phyloP scores from a whole-genome alignment of 192 early-diverging fungal species.

The Mycoemilia scoparia region DNA sequence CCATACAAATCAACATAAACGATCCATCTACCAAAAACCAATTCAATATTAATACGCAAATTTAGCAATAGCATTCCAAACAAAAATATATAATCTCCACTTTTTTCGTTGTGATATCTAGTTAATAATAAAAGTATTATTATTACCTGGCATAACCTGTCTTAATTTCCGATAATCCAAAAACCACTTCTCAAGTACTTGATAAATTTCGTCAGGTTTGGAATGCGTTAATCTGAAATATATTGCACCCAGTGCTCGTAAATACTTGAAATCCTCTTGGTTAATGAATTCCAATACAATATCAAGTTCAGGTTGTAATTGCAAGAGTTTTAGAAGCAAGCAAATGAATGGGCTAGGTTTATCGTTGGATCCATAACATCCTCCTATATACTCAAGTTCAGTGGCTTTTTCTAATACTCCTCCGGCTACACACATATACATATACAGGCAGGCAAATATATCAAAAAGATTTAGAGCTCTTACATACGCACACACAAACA shows the following conservation, averaged over 20 bases:
- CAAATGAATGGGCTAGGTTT: constrained; percentile 86
- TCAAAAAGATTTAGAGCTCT: not conserved
- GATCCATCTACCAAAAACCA: constrained; percentile 13
- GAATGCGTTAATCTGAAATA: constrained; percentile 68
- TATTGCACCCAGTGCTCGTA: constrained; percentile 76
- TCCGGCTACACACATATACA: constrained; percentile 32
- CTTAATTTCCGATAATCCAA: constrained; percentile 76
- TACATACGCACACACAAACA: too few species aligned
- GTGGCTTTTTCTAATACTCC: constrained; percentile 81
- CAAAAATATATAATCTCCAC: too few species aligned
- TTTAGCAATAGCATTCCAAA: too few species aligned
- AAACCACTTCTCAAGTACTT: constrained; percentile 67
- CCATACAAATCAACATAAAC: constrained; percentile 49
- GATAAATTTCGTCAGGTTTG: constrained; percentile 60
- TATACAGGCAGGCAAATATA: not conserved
- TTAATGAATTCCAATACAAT: constrained; percentile 72
- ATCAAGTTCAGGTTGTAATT: constrained; percentile 76
- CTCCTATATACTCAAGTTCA: constrained; percentile 52
- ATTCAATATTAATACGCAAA: too few species aligned
- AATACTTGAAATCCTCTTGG: constrained; percentile 73
- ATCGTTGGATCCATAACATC: constrained; percentile 57
- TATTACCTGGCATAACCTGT: constrained; percentile 30
- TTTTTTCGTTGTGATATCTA: too few species aligned
- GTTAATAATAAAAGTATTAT: too few species aligned
- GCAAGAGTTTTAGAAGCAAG: constrained; percentile 70